Conservation (phyloP, 306 rosid species). For the Trichosanthes truncata region DNA sequence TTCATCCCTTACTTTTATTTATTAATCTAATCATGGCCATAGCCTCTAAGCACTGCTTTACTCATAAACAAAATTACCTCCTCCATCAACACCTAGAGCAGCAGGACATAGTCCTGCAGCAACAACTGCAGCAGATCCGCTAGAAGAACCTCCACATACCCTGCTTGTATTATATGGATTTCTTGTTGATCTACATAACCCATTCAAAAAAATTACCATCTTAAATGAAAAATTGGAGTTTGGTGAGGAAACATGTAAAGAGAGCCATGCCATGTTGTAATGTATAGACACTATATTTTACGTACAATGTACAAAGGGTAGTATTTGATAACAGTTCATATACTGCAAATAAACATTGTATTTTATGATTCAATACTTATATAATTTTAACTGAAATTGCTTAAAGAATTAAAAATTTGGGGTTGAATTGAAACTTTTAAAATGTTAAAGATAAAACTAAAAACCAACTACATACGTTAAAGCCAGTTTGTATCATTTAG, state of each 20-base stretch:
- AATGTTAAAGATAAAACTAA: background rate
- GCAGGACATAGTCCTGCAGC: constrained; percentile 91
- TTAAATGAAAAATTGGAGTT: background rate
- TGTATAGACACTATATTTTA: background rate
- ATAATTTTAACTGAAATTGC: background rate
- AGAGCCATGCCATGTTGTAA: background rate
- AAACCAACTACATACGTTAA: background rate
- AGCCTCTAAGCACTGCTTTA: background rate
- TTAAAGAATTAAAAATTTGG: background rate
- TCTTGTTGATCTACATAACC: constrained; percentile 49
- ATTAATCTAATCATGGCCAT: background rate
- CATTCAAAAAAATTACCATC: background rate
- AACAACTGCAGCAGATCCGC: constrained; percentile 93
- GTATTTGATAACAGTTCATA: background rate
- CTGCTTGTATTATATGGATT: constrained; percentile 54
- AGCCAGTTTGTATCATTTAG: background rate
- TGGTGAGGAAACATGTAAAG: background rate
- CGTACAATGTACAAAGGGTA: background rate
- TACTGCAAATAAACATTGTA: background rate
- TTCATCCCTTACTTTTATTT: background rate
- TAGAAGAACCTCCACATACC: constrained; percentile 88
- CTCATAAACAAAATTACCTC: constrained; percentile 43
- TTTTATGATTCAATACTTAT: background rate
- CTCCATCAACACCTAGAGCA: constrained; percentile 95
- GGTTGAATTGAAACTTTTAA: background rate